phyloP scores from a whole-genome alignment of 805 yeast species.

The Lachancea waltii region DNA sequence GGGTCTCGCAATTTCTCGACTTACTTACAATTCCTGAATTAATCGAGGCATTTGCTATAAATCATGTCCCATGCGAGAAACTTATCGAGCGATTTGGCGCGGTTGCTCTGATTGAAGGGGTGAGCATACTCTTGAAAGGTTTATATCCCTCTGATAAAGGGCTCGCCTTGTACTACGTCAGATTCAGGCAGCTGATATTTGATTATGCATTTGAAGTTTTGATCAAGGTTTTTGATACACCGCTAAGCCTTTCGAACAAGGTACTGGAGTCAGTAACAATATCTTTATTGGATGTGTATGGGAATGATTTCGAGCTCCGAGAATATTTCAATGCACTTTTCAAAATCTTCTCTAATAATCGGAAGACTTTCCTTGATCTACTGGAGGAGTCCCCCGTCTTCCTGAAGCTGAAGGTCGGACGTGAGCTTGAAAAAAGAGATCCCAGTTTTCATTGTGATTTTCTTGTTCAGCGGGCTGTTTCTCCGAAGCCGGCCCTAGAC shows the following conservation, averaged over 20 bases:
- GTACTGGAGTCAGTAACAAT: constrained; percentile 7
- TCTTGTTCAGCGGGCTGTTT: constrained; percentile 4
- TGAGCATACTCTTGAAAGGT: constrained; percentile 13
- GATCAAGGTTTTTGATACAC: constrained; percentile 9
- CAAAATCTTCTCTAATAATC: constrained; percentile 13
- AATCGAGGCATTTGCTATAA: constrained; percentile 31
- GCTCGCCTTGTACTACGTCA: constrained; percentile 25
- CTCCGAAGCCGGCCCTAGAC: not conserved
- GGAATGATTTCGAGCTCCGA: constrained; percentile 24
- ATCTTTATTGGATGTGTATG: constrained; percentile 21
- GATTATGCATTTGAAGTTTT: constrained; percentile 18
- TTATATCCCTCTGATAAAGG: constrained; percentile 16
- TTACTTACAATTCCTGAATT: constrained; percentile 23
- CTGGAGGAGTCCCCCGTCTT: constrained; percentile 19
- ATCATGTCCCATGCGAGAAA: constrained; percentile 16
- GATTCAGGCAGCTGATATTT: constrained; percentile 23
- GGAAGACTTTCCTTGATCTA: constrained; percentile 11
- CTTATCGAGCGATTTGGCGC: constrained; percentile 14
- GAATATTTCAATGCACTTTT: constrained; percentile 21
- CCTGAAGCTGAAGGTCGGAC: constrained; percentile 23
- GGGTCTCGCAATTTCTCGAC: constrained; percentile 23
- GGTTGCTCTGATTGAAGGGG: constrained; percentile 5
- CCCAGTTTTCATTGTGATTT: constrained; percentile 11
- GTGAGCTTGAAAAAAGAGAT: constrained; percentile 24
- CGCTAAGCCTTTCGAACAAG: constrained; percentile 1